Evolutionary conservation across 83 land plant genomes (phyloP).

Genomic region (Picea mariana): DNA sequence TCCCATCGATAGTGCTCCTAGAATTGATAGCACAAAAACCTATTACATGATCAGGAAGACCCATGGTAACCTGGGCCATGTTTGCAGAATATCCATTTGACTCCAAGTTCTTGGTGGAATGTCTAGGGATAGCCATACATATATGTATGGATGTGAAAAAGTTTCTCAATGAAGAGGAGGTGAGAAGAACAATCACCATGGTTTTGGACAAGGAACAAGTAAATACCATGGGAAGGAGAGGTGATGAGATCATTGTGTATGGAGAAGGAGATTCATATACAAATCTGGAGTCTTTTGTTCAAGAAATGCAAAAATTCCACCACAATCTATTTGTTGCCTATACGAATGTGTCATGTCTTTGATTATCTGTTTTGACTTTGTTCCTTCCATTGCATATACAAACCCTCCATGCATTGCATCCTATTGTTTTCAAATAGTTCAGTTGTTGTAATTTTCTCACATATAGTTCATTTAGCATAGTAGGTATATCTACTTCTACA

Average conservation of each 20-base stretch:
- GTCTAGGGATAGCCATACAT: background rate
- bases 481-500: too few species aligned
- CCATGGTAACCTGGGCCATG: background rate
- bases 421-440: too few species aligned
- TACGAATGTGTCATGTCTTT: too few species aligned
- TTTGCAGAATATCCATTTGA: slow-evolving; percentile 10
- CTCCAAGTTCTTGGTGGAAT: background rate
- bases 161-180: background rate
- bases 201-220: background rate
- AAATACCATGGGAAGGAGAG: background rate
- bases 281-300: too few species aligned
- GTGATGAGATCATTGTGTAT: background rate
- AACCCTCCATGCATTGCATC: too few species aligned
- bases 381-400: too few species aligned
- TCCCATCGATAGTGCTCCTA: background rate
- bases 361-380: too few species aligned
- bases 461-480: too few species aligned
- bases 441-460: too few species aligned
- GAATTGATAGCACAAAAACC: background rate
- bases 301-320: too few species aligned
- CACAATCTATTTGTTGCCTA: too few species aligned
- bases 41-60: background rate
- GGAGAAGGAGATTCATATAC: too few species aligned
- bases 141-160: background rate
- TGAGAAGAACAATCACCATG: background rate